Base-by-base conservation (phyloP, 768 basidiomycete genomes). In the Suillus clintonianus region DNA sequence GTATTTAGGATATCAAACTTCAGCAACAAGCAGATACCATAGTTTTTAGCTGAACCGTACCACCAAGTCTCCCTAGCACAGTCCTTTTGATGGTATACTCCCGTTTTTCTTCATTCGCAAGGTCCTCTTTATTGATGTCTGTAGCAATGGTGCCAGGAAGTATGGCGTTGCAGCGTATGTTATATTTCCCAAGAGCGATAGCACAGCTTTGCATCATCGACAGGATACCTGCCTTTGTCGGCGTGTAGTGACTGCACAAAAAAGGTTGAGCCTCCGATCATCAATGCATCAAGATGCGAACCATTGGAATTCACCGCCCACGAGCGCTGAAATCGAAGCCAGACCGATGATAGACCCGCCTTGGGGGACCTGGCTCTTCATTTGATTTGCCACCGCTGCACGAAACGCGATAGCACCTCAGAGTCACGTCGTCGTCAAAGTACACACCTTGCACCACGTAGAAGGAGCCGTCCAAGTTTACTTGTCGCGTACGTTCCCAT, bases 201-300 rank as follows among this genome's bases (percentile, higher is more conserved):
- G 91, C 89, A 68, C 87, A 89, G 65, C 87, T 89, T 74, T 92
- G 89, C 90, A 92, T 93, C 66, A 93, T 75, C 34, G 87, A 89
- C 50, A 89, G 82, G 59, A 92, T 86, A 1, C 88, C 90, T 2
- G 91, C 91, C 71, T 93, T 91, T 5, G 91, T 92, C 5, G 90
- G 90, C 3, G 89, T 90, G 68, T 92, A 93, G 70, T 91, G 90
- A 59, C 86, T 86, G 64, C 2, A 45, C 22, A 61, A 27, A 32
- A 13, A 41, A 42, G 9, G 30, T 64, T 11, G 39, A 34, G 15
- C 4, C 22, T 42, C 14, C 14, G 36, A 30, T 64, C 27, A 60
- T 41, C 13, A 13, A 24, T 17, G 53, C 7, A 55, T 39, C 37
- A n/a, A 47, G 55, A 22, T 36, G 66, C 77, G 59, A 65, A 86